Base-by-base conservation (phyloP, 163 green algal species). In the Scenedesmus sp. region DNA sequence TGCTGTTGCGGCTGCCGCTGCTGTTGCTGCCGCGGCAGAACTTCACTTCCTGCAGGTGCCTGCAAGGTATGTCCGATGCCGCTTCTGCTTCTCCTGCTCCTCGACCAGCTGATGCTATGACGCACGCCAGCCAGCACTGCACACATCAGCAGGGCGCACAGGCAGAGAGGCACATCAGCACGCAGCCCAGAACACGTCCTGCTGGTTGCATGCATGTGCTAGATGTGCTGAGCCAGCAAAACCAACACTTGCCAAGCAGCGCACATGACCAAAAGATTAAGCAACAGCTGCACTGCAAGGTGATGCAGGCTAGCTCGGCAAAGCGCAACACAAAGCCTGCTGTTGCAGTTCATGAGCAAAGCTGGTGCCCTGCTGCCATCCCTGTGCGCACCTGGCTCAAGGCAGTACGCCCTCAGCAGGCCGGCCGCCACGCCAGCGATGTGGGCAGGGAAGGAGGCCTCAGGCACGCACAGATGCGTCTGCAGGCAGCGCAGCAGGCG, bases 381-480 rank as follows among this genome's bases (percentile, higher is more conserved):
- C 24, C 33, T 18, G 40, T 0, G 9, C 59, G n/a, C 76, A 76
- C 49, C 76, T 85, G 86, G 86, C 44, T 91, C 78, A 18, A 87
- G 18, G 42, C 37, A 61, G 87, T 91, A 91, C 15, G 87, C 78
- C 20, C 87, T 73, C 33, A 81, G 24, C 24, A 91, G 56, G n/a
- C 87, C 87, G 26, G 87, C 87, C 30, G 72, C 53, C 53, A 91
- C 87, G 37, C 87, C 87, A 24, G 78, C 56, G 24, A 91, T 80
- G 79, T 91, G 87, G 22, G 73, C 73, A n/a, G 87, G 78, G 78
- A 91, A 91, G 81, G 40, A 73, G 10, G 78, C 78, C 78, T 91
- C 53, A 44, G 87, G 87, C 43, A 87, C 87, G 70, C 78, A 87
- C 78, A 91, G 73, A 56, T 87, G 78, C 5, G 73, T 91, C 3